Conservation (phyloP, 192 early-diverging fungal genomes). For the Backusella westeae region DNA sequence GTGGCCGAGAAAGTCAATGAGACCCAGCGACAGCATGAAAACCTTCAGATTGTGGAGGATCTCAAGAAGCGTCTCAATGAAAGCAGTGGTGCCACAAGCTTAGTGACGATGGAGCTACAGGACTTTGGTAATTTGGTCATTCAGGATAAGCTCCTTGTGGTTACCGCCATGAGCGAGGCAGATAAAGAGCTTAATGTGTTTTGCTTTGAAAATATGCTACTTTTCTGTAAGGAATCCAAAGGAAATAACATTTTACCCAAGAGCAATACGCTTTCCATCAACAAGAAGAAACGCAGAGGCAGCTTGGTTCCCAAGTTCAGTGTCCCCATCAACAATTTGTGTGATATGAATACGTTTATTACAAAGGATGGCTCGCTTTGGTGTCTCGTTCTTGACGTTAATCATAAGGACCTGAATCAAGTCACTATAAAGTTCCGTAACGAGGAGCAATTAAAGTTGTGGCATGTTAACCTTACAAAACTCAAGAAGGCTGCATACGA, state of each 20-base stretch:
- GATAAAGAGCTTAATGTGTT: constrained; percentile 82
- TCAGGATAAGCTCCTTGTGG: constrained; percentile 42
- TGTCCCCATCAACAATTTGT: neutral
- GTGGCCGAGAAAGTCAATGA: constrained; percentile 91
- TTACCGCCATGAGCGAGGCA: constrained; percentile 58
- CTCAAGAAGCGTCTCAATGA: constrained; percentile 82
- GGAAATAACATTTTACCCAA: constrained; percentile 34
- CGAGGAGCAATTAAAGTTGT: constrained; percentile 83
- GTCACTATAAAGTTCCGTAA: constrained; percentile 86
- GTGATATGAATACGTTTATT: neutral
- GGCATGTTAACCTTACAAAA: constrained; percentile 76
- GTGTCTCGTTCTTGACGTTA: constrained; percentile 65
- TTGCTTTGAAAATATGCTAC: constrained; percentile 87
- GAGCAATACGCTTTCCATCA: constrained; percentile 34
- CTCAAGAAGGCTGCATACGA: constrained; percentile 48
- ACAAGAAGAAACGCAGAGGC: constrained; percentile 41
- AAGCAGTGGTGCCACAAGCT: constrained; percentile 58
- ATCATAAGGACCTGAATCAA: constrained; percentile 70
- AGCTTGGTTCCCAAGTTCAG: constrained; percentile 66
- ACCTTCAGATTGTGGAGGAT: constrained; percentile 75
- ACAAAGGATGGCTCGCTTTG: constrained; percentile 5
- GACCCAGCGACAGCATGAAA: constrained; percentile 83
- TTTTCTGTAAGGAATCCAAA: constrained; percentile 89
- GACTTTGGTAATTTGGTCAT: constrained; percentile 80
- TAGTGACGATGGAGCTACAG: constrained; percentile 62